Evolutionary conservation across 169 alveolate species (phyloP), one percentile per base, ranked within the genome.

Genomic region (Plasmodium reichenowi): DNA sequence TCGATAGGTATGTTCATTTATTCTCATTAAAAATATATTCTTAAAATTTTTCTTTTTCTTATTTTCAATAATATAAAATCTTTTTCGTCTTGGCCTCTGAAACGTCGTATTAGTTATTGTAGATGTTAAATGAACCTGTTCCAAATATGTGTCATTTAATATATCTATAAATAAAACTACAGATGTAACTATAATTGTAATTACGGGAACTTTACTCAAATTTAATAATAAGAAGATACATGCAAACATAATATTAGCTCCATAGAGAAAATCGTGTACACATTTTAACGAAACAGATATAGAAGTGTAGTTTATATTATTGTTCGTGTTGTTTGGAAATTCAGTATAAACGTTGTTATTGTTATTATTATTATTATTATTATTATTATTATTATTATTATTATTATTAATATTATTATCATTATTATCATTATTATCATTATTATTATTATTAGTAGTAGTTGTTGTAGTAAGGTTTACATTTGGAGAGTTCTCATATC

Each of bases 1-100:
- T n/a, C 38, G 63, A 83, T 83, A 83, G 10, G 60, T 83, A 26
- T 83, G 91, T 47, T 83, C 91, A 67, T 83, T 83, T 63, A 83
- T 5, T 12, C 91, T 50, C 68, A 58, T 32, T 67, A 83, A 62
- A 9, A 72, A 12, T 20, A 24, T 24, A n/a, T 67, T 68, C n/a
- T 83, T 68, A 68, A 32, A 45, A 47, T 56, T 68, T 64, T 50
- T 76, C 20, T 86, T 86, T 48, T 86, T 70, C 50, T 72, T 86
- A 86, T 72, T 72, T 86, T 86, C 92, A 59, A 86, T 72, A 22
- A 86, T 71, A 54, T 86, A 60, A 9, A 66, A 59, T 72, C 48
- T 86, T 20, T 86, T 86, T 24, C 48, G 59, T 38, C 38, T 52
- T 29, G 50, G 83, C 22, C 58, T 59, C 22, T 63, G 56, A 3